Evolutionary conservation across 768 basidiomycete genomes (phyloP).

Genomic region (Crucibulum laeve): DNA sequence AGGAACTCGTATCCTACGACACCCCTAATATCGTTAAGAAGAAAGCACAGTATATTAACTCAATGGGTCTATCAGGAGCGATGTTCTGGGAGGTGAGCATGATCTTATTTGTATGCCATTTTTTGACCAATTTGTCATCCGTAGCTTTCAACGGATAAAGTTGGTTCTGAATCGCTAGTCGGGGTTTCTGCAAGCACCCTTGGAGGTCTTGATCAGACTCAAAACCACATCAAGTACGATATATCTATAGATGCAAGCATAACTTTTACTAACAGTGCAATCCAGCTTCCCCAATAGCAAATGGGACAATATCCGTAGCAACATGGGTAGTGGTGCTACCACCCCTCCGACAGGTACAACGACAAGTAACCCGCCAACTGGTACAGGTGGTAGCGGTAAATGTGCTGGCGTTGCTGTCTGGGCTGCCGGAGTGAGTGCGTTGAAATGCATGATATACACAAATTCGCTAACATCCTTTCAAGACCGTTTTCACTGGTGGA

Average conservation of each 20-base stretch:
- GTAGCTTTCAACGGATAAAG: conserved; percentile 57
- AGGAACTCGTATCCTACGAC: conserved; percentile 75
- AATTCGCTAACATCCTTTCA: background rate
- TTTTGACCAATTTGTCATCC: background rate
- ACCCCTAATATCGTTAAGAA: conserved; percentile 58
- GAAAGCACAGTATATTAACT: conserved; percentile 66
- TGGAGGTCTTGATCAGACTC: conserved; percentile 54
- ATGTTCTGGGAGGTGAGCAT: conserved; percentile 68
- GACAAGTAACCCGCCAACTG: conserved; percentile 10
- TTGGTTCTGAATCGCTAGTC: conserved; percentile 56
- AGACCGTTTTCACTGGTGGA: conserved; percentile 45
- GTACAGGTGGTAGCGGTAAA: conserved; percentile 21
- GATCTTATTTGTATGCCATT: conserved; percentile 1
- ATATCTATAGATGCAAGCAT: background rate
- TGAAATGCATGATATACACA: background rate
- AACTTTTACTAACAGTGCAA: background rate
- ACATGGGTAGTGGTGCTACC: conserved; percentile 40
- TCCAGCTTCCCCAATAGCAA: conserved; percentile 61
- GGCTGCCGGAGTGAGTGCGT: conserved; percentile 30
- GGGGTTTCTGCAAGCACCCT: conserved; percentile 39
- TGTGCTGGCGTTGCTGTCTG: conserved; percentile 47
- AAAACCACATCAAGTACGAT: conserved; percentile 59
- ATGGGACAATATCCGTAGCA: conserved; percentile 66
- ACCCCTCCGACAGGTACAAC: conserved; percentile 14
- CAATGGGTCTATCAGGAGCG: conserved; percentile 57